Base-by-base conservation (phyloP, 805 yeast species). In the Metschnikowia gelsemii region DNA sequence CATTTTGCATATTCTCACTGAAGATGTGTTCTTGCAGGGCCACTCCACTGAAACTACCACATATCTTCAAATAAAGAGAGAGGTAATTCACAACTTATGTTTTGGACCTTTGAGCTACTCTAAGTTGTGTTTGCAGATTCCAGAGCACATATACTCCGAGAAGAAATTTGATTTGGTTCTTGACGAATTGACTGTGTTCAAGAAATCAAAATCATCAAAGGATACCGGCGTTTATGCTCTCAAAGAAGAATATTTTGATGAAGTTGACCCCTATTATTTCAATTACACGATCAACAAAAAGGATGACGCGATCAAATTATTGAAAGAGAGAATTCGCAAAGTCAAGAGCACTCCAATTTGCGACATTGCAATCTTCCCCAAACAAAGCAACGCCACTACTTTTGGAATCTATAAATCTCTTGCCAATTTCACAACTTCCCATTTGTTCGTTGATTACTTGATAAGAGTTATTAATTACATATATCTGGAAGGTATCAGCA, bases 41-140 rank as follows among this genome's bases (percentile, higher is more conserved):
- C 57, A 68, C 1, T 56, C 67, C 1, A 78, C 75, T 1, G 72
- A 72, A 5, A 78, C 72, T 8, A 69, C 79, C 1, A 69, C 70
- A 8, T 76, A 75, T 42, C 58, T 63, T 11, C 70, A 80, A 38
- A 73, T 88, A 21, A 70, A 67, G 43, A 72, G 76, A 31, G 96
- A 90, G 52, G 79, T 91, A n/a, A 70, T 88, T 17, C 97, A 93
- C 55, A 74, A 80, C 2, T 67, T 91, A n/a, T 82, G 95, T 48
- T 86, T 87, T 66, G 80, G 81, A 22, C 82, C 84, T 2, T 66
- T 81, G 68, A 71, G 80, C 17, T 90, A 82, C 56, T 78, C 93
- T 3, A 85, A 85, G 42, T 62, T 93, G 14, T 73, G 82, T 43
- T 64, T 77, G 2, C 75, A 72, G 12, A 73, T 89, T 2, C 91